Evolutionary conservation across 208 protist species (phyloP).

Genomic region (Borovskyia barvae): DNA sequence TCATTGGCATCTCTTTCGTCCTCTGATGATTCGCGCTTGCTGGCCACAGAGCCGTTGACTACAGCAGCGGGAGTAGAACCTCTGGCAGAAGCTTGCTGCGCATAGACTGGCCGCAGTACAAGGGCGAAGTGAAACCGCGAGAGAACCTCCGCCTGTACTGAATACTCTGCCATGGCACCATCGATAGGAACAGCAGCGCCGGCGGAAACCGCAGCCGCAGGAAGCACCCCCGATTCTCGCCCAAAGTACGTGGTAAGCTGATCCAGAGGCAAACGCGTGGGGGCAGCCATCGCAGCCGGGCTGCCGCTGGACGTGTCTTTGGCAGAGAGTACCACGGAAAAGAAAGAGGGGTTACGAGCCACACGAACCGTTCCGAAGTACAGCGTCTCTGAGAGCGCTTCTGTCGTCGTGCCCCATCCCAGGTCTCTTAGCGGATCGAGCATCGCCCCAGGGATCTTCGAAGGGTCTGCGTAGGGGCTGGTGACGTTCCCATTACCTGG

Average conservation of each 20-base stretch:
- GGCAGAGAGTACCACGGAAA: conserved; percentile 10
- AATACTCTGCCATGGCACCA: conserved; percentile 41
- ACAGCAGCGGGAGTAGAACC: neutral
- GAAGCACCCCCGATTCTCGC: conserved; percentile 32
- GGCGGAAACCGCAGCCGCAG: conserved; percentile 12
- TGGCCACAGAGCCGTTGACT: neutral
- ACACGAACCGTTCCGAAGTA: conserved; percentile 16
- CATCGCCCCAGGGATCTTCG: conserved; percentile 30
- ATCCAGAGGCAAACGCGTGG: conserved; percentile 27
- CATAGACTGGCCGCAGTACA: conserved; percentile 30
- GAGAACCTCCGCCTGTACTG: conserved; percentile 37
- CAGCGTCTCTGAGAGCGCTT: neutral
- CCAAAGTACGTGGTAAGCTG: conserved; percentile 45
- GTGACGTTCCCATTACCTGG: conserved; percentile 74
- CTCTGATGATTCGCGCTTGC: neutral
- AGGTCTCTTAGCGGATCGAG: conserved; percentile 45
- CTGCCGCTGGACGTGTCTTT: neutral
- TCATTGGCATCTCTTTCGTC: conserved; percentile 7
- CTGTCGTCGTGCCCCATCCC: conserved; percentile 26
- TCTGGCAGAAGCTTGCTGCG: neutral
- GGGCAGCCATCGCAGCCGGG: neutral
- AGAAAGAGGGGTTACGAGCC: conserved; percentile 16
- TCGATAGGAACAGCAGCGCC: conserved; percentile 33
- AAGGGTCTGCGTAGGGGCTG: conserved; percentile 55
- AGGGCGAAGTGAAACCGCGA: conserved; percentile 62